Evolutionary conservation across 768 basidiomycete species (phyloP), one percentile per base, ranked within the genome.

Genomic region (Mycena maculata): DNA sequence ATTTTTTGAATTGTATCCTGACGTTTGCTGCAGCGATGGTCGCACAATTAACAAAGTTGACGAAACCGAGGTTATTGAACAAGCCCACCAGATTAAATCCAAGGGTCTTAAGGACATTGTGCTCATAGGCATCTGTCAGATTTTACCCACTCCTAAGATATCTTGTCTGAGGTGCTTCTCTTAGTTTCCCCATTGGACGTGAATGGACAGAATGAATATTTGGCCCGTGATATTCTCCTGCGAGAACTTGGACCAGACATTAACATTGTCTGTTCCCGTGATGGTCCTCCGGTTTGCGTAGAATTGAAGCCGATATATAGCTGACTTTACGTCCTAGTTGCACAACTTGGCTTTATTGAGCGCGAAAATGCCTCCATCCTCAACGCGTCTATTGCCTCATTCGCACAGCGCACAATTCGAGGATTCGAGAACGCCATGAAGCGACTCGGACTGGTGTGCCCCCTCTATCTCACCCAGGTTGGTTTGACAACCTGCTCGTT

Each of bases 321-420:
- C 49, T 42, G 55, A 50, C 44, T 54, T 55, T 13, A 39, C 15
- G 36, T 39, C 56, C 0, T 49, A 85, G 88, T 88, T 44, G 88
- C 84, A 10, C 85, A 86, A 72, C 80, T 89, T 25, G 87, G 88
- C 36, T 80, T 90, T 55, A 76, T 90, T 18, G 87, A 89, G 68
- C 83, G 90, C 47, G 90, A 91, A 73, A 91, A 91, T 60, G 90
- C 90, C 0, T 76, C 88, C 16, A 90, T 91, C 65, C 81, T 90
- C 65, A 91, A 91, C 68, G 89, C 89, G 1, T 86, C 89, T 3
- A 84, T 91, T 70, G 81, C 88, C 38, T 76, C 81, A 31, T 91
- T 87, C 74, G 89, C 90, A 0, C 83, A 82, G 53, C 80, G 79
- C 52, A 89, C 88, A 0, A 84, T 90, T 42, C 68, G 76, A 1